Conservation (phyloP, 78 protist genomes). For the Ministeria vibrans region DNA sequence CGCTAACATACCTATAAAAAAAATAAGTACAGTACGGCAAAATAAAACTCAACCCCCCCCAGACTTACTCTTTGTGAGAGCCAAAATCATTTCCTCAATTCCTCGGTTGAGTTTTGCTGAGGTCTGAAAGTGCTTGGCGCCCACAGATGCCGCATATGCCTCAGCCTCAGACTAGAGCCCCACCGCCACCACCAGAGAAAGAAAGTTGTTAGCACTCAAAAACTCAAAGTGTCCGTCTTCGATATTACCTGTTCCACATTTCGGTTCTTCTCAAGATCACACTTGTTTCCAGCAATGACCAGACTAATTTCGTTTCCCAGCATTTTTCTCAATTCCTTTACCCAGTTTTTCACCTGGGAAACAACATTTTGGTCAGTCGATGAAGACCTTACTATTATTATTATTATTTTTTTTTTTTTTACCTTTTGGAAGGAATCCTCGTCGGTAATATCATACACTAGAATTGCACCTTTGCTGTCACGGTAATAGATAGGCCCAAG, state of each 20-base stretch:
- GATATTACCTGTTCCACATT: too few species aligned
- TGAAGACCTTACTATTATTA: too few species aligned
- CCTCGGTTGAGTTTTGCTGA: slow-evolving; percentile 73
- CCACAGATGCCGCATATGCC: slow-evolving; percentile 60
- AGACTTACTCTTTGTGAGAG: slow-evolving; percentile 51
- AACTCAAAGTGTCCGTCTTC: not conserved
- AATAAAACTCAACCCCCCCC: not conserved
- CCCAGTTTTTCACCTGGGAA: slow-evolving; percentile 71
- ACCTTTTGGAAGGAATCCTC: slow-evolving; percentile 66
- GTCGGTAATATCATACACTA: slow-evolving; percentile 90
- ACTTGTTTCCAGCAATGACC: slow-evolving; percentile 79
- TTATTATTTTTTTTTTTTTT: too few species aligned
- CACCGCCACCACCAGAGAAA: not conserved
- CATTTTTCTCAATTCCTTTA: slow-evolving; percentile 76
- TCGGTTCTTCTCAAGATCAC: slow-evolving; percentile 62
- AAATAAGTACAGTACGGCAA: not conserved
- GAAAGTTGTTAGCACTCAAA: not conserved
- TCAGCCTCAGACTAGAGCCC: too few species aligned
- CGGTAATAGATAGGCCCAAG: slow-evolving; percentile 90
- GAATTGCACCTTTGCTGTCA: slow-evolving; percentile 83
- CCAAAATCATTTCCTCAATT: slow-evolving; percentile 67
- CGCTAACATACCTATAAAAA: too few species aligned
- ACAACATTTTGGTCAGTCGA: too few species aligned
- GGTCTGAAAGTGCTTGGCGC: slow-evolving; percentile 73
- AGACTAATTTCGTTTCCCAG: slow-evolving; percentile 71